phyloP scores from a whole-genome alignment of 192 early-diverging fungal species.

The Neocallimastix lanati region DNA sequence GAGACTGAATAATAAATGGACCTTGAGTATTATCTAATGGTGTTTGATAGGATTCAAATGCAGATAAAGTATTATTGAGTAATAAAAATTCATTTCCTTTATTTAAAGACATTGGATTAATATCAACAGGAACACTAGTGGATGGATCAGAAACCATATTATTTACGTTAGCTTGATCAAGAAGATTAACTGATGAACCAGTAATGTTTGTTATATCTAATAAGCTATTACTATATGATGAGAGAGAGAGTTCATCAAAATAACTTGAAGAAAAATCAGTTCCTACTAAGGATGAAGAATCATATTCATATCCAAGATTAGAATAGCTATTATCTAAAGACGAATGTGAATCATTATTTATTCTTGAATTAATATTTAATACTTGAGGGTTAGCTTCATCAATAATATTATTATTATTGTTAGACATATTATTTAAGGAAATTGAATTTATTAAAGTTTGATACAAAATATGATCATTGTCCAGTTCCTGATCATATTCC shows the following conservation, averaged over 20 bases:
- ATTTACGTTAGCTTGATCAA: no score
- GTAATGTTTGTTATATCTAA: not conserved
- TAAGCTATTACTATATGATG: not conserved
- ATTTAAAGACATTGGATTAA: no score
- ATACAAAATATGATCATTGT: not conserved
- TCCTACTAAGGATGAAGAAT: not conserved
- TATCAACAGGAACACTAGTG: no score
- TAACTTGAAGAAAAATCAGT: not conserved
- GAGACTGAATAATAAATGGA: not conserved
- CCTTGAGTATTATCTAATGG: not conserved
- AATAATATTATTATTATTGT: no score
- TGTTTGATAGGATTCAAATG: not conserved
- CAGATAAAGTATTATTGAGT: not conserved
- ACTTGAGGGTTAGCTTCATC: not conserved
- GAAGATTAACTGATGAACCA: no score
- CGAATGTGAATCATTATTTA: not conserved
- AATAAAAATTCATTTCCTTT: no score
- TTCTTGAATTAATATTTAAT: not conserved
- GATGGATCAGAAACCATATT: no score
- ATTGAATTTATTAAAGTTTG: not conserved
- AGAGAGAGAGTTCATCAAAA: not conserved
- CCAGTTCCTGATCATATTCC: not conserved
- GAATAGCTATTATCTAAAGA: not conserved
- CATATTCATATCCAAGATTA: not conserved
- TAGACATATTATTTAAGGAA: no score